Percentiles rank a stretch among this genome's conserved stretches.
phyloP scores from a whole-genome alignment of 2,329 filamentous ascomycete species.

The Chalaropsis thielavioides region DNA sequence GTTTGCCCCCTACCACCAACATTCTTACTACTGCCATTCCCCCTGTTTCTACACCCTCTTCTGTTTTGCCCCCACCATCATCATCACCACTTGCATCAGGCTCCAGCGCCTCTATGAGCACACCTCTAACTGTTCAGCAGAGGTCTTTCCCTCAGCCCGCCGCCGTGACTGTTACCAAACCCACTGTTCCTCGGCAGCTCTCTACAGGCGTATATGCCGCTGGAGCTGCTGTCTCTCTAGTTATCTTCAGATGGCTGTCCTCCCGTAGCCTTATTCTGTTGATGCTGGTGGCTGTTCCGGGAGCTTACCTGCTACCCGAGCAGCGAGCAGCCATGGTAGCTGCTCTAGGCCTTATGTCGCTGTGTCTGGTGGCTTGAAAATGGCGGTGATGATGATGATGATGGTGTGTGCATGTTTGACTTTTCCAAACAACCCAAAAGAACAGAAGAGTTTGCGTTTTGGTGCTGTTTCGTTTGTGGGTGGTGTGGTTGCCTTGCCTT shows the following conservation, averaged over 20 bases:
- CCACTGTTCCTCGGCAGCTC: neutral
- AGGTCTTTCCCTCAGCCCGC: slow-evolving; percentile 6
- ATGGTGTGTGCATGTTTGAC: slow-evolving; percentile 3
- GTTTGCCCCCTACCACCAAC: slow-evolving; percentile 5
- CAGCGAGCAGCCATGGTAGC: slow-evolving; percentile 3
- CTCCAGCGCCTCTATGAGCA: slow-evolving; percentile 2
- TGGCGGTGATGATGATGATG: slow-evolving; percentile 7
- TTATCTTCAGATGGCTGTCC: slow-evolving; percentile 4
- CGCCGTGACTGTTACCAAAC: neutral
- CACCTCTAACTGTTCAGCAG: slow-evolving; percentile 15
- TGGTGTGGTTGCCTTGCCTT: neutral
- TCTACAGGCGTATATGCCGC: neutral
- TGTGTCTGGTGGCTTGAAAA: slow-evolving; percentile 11
- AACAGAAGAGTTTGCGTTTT: neutral
- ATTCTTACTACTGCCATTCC: neutral
- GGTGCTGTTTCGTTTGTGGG: slow-evolving; percentile 5
- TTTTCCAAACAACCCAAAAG: slow-evolving; percentile 2
- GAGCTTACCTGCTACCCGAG: neutral
- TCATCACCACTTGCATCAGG: neutral
- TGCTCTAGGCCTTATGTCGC: neutral
- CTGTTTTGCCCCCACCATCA: neutral
- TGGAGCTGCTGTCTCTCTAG: neutral
- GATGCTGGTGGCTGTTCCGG: slow-evolving; percentile 3
- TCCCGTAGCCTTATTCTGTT: neutral
- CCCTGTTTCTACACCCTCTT: neutral